Evolutionary conservation across 495 filamentous ascomycete species (phyloP), one percentile per base, ranked within the genome.

Genomic region (Penicillium chermesinum): DNA sequence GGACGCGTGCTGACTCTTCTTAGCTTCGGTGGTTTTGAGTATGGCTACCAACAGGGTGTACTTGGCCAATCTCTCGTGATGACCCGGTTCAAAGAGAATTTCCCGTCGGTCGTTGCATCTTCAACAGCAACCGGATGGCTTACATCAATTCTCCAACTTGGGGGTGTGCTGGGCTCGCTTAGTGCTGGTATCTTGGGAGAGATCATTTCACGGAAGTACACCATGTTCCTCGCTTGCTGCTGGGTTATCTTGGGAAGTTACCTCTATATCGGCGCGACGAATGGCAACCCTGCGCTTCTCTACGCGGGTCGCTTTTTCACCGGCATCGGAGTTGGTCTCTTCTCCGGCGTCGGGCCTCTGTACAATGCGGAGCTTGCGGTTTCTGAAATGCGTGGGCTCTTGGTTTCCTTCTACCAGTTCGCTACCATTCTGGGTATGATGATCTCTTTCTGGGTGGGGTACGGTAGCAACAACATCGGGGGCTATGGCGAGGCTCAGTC

Each of bases 321-420:
- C 44, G 86, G 86, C 44, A 47, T 90, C 32, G 83, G 80, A 45
- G 80, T 89, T 48, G 87, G 87, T 46, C 82, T 59, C 15, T 67
- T 67, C 69, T 36, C 72, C 65, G 44, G 70, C 68, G 48, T 85
- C 37, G 62, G 70, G 9, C 87, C 86, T 1, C 75, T 89, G 12
- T 89, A 89, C 59, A 84, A 86, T 54, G 75, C 85, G 40, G 87
- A 91, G 62, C 80, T 91, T 40, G 81, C 86, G 0, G 83, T 82
- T 7, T 84, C 85, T 54, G 81, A 86, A 55, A 85, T 87, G 55
- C 81, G 87, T 34, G 87, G 87, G 17, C 74, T 86, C 15, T 74
- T 91, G 14, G 85, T 89, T 9, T 83, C 81, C 18, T 72, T 85
- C 19, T 87, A 89, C 62, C 87, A 91, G 63, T 89, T 86, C 81